phyloP scores from a whole-genome alignment of 2,329 filamentous ascomycete genomes.

The Rhytidhysteron rufulum region DNA sequence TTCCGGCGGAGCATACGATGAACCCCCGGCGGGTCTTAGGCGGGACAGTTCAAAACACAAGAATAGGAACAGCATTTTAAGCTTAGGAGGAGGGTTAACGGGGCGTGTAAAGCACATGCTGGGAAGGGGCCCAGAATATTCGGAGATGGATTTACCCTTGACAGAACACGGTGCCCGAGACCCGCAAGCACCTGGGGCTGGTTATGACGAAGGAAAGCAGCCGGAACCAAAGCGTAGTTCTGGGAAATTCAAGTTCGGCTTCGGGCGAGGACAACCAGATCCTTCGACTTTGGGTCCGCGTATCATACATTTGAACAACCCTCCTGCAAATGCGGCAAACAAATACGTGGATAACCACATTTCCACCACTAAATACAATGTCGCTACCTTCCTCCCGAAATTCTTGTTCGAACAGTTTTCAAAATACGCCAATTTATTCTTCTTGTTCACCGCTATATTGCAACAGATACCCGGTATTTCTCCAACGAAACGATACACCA shows the following conservation, averaged over 20 bases:
- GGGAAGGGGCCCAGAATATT: constrained; percentile 82
- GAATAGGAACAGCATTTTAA: constrained; percentile 84
- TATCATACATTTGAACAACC: constrained; percentile 94
- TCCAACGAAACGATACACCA: constrained; percentile 92
- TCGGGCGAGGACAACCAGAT: constrained; percentile 79
- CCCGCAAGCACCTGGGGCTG: constrained; percentile 36
- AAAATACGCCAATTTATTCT: constrained; percentile 98
- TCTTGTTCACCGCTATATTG: constrained; percentile 91
- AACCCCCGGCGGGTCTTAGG: constrained; percentile 46
- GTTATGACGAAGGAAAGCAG: constrained; percentile 24
- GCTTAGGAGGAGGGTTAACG: constrained; percentile 80
- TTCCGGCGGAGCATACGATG: constrained; percentile 58
- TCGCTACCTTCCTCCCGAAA: constrained; percentile 89
- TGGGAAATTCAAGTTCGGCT: constrained; percentile 85
- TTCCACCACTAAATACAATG: constrained; percentile 96
- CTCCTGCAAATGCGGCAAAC: constrained; percentile 81
- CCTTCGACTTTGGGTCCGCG: constrained; percentile 87
- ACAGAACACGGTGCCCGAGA: constrained; percentile 66
- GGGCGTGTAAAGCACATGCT: constrained; percentile 86
- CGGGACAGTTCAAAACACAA: constrained; percentile 54
- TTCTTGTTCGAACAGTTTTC: constrained; percentile 98
- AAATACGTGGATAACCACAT: constrained; percentile 97
- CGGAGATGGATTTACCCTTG: constrained; percentile 95
- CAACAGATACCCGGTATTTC: constrained; percentile 96
- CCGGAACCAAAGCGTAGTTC: constrained; percentile 38